Evolutionary conservation across 1,284 basidiomycete species (phyloP), one percentile per base, ranked within the genome.

Genomic region (Pseudozyma sp.): DNA sequence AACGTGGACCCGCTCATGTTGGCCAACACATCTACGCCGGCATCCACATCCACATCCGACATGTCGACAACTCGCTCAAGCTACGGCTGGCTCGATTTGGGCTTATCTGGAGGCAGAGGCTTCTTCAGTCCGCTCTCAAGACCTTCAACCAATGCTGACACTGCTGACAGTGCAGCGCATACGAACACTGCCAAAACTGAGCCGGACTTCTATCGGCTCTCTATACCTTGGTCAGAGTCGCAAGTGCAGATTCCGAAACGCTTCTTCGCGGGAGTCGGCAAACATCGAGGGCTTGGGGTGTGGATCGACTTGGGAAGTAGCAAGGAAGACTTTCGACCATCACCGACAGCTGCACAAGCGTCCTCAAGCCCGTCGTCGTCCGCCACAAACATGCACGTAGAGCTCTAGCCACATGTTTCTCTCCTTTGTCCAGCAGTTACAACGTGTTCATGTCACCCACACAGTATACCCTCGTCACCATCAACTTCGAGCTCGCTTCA

Each of bases 71-170:
- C 54, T 17, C 68, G 62, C 16, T 24, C 68, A 37, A 70, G 68
- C 54, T 64, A 68, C 24, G 59, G 61, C 24, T 73, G 70, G 70
- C 31, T 73, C 39, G 65, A 65, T 13, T 30, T 73, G 1, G 70
- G 65, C 11, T 43, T 54, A 13, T 73, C 64, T n/a, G 64, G 69
- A 30, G 69, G 64, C 37, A 68, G 60, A 44, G 64, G 64, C 46
- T 72, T 72, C 50, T 72, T 66, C 54, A 63, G 46, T 34, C 64
- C 64, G 0, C 35, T 66, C 1, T 24, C 34, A 5, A 54, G 69
- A 30, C 59, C 60, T 6, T 51, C 47, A 7, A 13, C 46, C 9
- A 17, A 40, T 51, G n/a, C 14, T 11, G 10, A 17, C 9, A 19
- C 30, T 5, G 13, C 13, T 24, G 6, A 49, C 16, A 33, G 7